phyloP scores from a whole-genome alignment of 257 asterid genomes.

The Mitragyna speciosa region DNA sequence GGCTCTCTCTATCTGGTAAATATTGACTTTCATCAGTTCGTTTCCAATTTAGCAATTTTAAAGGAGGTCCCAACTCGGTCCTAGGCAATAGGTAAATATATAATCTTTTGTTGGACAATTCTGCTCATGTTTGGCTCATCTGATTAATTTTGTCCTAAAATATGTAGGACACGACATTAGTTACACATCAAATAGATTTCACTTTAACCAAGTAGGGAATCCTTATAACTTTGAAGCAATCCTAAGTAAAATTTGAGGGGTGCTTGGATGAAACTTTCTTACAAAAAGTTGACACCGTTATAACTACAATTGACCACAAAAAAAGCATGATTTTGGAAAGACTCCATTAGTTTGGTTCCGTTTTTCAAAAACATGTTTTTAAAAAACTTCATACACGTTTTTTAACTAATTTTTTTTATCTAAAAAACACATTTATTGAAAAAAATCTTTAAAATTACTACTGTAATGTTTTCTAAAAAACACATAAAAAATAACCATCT shows the following conservation, averaged over 20 bases:
- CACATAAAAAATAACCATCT: too few species aligned
- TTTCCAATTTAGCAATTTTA: background rate
- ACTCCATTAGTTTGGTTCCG: too few species aligned
- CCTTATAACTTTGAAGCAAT: slow-evolving; percentile 56
- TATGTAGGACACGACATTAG: background rate
- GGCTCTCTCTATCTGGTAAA: background rate
- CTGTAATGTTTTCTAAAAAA: too few species aligned
- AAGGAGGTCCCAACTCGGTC: background rate
- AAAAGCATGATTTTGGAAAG: slow-evolving; percentile 43
- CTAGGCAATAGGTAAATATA: background rate
- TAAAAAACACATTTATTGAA: too few species aligned
- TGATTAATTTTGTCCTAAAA: too few species aligned
- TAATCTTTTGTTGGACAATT: background rate
- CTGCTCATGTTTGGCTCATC: too few species aligned
- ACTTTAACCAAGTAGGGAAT: slow-evolving; percentile 8
- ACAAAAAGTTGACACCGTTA: slow-evolving; percentile 72
- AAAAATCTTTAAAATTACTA: too few species aligned
- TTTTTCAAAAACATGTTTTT: slow-evolving; percentile 38
- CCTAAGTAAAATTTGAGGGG: slow-evolving; percentile 57
- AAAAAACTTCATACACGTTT: too few species aligned
- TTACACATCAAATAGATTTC: background rate
- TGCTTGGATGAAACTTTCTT: slow-evolving; percentile 72
- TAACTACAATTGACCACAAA: slow-evolving; percentile 47
- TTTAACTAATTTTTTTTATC: too few species aligned
- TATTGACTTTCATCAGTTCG: background rate